These are phyloP conservation scores for Stentor roeselii DNA, from an alignment of 73 alveolate genomes.

Conservation along the genomic window DNA sequence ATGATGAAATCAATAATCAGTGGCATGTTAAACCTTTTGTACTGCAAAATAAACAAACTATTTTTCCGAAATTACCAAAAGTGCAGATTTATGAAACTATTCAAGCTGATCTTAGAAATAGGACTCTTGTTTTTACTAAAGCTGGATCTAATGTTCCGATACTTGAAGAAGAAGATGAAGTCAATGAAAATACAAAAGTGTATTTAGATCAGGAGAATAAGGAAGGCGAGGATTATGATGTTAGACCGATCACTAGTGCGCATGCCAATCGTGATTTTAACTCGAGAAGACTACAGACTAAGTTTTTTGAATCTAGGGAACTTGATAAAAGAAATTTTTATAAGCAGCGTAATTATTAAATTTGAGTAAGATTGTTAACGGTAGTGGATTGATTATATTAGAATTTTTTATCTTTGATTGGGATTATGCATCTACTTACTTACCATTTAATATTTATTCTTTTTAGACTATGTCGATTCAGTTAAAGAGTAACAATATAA, in stretches of 20 bases:
- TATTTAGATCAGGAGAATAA: background rate
- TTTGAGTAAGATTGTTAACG: too few relatives aligned
- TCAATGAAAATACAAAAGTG: background rate
- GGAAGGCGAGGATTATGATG: background rate
- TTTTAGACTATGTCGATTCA: too few relatives aligned
- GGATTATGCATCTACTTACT: too few relatives aligned
- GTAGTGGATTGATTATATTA: too few relatives aligned
- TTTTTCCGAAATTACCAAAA: slow-evolving; percentile 39
- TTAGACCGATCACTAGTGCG: background rate
- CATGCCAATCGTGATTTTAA: background rate
- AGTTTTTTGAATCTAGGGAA: too few relatives aligned
- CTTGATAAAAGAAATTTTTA: too few relatives aligned
- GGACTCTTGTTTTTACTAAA: background rate
- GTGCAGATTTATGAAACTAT: background rate
- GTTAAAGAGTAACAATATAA: too few relatives aligned
- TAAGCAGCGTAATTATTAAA: too few relatives aligned
- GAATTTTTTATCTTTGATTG: too few relatives aligned
- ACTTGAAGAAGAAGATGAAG: background rate
- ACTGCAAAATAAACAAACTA: slow-evolving; percentile 31
- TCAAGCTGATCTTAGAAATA: background rate
- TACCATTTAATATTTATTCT: too few relatives aligned
- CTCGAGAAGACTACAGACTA: too few relatives aligned
- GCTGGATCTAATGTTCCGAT: background rate
- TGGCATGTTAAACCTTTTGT: slow-evolving; percentile 46
- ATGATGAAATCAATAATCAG: slow-evolving; percentile 40